Percentiles rank a stretch among this genome's conserved stretches.
phyloP scores from a whole-genome alignment of 176 grass and related monocot genomes.

The Aegilops umbellulata region DNA sequence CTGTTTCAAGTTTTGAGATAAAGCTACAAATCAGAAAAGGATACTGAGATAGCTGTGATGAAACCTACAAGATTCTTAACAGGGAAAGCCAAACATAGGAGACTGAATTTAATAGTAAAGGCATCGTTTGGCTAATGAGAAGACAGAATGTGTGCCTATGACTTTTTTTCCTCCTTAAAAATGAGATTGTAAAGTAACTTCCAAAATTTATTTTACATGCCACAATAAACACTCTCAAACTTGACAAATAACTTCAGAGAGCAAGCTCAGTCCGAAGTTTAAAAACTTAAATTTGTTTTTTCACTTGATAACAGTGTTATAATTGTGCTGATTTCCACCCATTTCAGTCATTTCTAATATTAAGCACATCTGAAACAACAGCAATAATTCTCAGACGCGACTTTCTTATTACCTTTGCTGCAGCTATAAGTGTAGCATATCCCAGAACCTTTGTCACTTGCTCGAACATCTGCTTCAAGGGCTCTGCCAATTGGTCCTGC shows the following conservation, averaged over 20 bases:
- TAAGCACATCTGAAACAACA: background rate
- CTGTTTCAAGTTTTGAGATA: slow-evolving; percentile 34
- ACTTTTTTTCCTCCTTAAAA: too few relatives aligned
- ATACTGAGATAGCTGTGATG: background rate
- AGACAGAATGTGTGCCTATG: background rate
- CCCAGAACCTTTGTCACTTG: slow-evolving; percentile 80
- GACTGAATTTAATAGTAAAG: background rate
- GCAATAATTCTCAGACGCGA: background rate
- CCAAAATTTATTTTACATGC: background rate
- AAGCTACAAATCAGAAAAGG: background rate
- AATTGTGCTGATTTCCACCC: background rate
- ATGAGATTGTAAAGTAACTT: background rate
- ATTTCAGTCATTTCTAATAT: background rate
- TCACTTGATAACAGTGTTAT: background rate
- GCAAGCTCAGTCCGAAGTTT: background rate
- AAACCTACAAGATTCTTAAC: background rate
- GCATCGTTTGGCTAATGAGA: background rate
- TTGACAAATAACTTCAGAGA: background rate
- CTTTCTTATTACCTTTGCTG: slow-evolving; percentile 76
- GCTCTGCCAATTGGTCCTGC: slow-evolving; percentile 87
- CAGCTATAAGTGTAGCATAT: slow-evolving; percentile 96
- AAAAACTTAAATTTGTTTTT: background rate
- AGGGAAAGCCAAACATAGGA: background rate
- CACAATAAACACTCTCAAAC: background rate
- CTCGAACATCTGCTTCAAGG: slow-evolving; percentile 85